Percentiles rank a stretch among this genome's conserved stretches.
phyloP scores from a whole-genome alignment of 352 stramenopile genomes.

The Phytophthora aleatoria region DNA sequence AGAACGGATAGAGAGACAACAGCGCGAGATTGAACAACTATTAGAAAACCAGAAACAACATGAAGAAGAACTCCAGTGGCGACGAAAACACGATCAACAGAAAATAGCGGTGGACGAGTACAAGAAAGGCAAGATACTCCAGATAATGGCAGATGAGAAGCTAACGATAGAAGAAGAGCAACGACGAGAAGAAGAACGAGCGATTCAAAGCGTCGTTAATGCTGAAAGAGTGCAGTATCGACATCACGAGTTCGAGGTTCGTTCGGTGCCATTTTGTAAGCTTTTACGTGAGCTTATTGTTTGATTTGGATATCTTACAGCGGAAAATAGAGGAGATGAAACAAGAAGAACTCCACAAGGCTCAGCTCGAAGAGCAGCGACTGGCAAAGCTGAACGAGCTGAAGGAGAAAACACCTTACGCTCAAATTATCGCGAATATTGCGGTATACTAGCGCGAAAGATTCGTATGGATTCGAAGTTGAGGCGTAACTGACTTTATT shows the following conservation, averaged over 20 bases:
- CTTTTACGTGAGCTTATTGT: not conserved
- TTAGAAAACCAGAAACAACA: constrained; percentile 41
- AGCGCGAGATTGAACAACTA: constrained; percentile 57
- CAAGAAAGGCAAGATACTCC: constrained; percentile 51
- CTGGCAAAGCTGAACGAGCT: constrained; percentile 57
- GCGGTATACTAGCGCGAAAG: constrained; percentile 29
- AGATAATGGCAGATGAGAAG: constrained; percentile 50
- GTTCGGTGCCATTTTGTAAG: constrained; percentile 1
- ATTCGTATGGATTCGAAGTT: not conserved
- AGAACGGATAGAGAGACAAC: constrained; percentile 59
- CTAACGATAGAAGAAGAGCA: constrained; percentile 40
- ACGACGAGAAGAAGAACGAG: constrained; percentile 39
- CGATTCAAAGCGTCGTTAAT: constrained; percentile 48
- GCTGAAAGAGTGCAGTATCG: constrained; percentile 72
- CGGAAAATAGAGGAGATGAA: constrained; percentile 58
- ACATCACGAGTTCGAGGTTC: constrained; percentile 60
- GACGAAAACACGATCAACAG: constrained; percentile 53
- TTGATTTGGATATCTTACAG: constrained; percentile 27
- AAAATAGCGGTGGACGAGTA: constrained; percentile 64
- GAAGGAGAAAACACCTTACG: constrained; percentile 74
- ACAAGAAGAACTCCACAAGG: constrained; percentile 34
- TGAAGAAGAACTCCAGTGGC: constrained; percentile 46
- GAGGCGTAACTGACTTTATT: not conserved
- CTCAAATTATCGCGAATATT: constrained; percentile 63
- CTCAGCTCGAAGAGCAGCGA: constrained; percentile 38